Conservation (phyloP, 352 stramenopile genomes). For the Blastocystis sp. region DNA sequence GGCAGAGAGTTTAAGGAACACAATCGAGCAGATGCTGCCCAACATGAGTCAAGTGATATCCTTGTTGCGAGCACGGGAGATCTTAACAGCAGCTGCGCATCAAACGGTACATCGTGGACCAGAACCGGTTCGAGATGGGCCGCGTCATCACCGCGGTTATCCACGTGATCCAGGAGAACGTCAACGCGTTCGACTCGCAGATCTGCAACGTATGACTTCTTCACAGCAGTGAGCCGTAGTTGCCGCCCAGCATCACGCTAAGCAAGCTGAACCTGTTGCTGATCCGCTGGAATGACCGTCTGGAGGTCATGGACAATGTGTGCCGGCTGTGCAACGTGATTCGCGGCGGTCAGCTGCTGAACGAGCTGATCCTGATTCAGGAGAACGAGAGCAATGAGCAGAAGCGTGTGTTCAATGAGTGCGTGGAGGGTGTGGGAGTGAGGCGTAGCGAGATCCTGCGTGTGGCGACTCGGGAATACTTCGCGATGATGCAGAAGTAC, state of each 20-base stretch:
- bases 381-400: conserved; percentile 52
- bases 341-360: conserved; percentile 36
- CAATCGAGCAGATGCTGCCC: conserved; percentile 2
- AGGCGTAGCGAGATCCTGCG: not conserved
- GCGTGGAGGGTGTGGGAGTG: not conserved
- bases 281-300: not conserved
- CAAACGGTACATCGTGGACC: not conserved
- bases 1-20: conserved; percentile 2
- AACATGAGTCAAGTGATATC: conserved; percentile 45
- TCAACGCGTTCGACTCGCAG: not conserved
- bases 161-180: not conserved
- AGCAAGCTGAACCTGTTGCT: conserved; percentile 5
- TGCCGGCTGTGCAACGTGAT: not conserved
- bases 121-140: not conserved
- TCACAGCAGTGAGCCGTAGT: not conserved
- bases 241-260: not conserved
- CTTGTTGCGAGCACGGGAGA: not conserved
- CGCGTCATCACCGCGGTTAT: not conserved
- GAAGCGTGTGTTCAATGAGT: conserved; percentile 23
- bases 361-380: conserved; percentile 50
- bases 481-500: conserved; percentile 55
- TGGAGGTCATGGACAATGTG: conserved; percentile 26
- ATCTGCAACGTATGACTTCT: not conserved
- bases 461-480: conserved; percentile 7
- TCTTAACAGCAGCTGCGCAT: conserved; percentile 43